Base-by-base conservation (phyloP, 345 rosid genomes). In the Bretschneidera sinensis region DNA sequence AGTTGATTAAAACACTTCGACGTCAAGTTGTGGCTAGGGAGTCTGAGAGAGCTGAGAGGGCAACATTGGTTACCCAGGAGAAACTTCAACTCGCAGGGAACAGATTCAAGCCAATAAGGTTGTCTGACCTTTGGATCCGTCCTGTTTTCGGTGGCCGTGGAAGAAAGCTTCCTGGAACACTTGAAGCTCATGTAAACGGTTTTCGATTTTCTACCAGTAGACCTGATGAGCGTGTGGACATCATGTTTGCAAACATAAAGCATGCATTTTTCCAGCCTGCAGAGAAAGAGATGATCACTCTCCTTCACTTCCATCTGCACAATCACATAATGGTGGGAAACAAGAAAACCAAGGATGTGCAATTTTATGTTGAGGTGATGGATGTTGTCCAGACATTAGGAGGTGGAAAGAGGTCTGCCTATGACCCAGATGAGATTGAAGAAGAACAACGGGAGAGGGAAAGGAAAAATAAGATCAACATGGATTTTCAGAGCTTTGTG, bases 221-320 rank as follows among this genome's bases (percentile, higher is more conserved):
- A 74, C 74, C 87, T 17, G 88, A 90, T 3, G 97, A 90, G 73
- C 94, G 89, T 0, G 90, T 88, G 43, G 99, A 94, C 47, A 59
- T 90, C 35, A 77, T 94, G 95, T 90, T 79, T 79, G 84, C 65
- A 16, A 94, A 90, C 72, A 73, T 90, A 61, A 94, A 94, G 63
- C 96, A 94, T 72, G 95, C 95, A 0, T 84, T 94, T 60, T 90
- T 94, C 66, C 99, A 88, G 78, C 95, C 99, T 17, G 96, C 99
- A 52, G 97, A 90, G 70, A 94, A 79, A 71, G 97, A 87, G 75
- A 88, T 90, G 97, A 83, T 86, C 56, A 85, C 97, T 55, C 82
- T 94, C 35, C 64, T 88, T 24, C 96, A 94, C 70, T 90, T 88
- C 59, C 92, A 94, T 72, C 71, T 90, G 69, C 91, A 94, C 78